Base-by-base conservation (phyloP, 75 land plant genomes). In the Selaginella moellendorffii region DNA sequence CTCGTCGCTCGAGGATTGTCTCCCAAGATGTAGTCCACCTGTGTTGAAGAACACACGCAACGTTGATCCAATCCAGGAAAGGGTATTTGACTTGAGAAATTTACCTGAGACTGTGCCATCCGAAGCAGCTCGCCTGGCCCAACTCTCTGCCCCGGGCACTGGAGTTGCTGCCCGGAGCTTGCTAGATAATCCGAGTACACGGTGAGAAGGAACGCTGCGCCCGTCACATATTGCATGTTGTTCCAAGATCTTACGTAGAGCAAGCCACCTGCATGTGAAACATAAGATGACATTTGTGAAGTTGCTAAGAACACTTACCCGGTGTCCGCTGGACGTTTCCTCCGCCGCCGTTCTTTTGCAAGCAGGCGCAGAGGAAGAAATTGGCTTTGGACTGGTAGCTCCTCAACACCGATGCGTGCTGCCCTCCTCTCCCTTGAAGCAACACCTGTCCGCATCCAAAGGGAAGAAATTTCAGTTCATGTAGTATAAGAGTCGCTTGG, bases 1-100 rank as follows among this genome's bases (percentile, higher is more conserved):
- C 98, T 93, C 5, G 82, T 85, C 0, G 78, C 90, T 67, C 90
- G 75, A 63, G 97, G 90, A 59, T 93, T 93, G 73, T 86, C 82
- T 2, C 98, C 98, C 8, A 93, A 75, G 42, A 93, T 81, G 77
- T 93, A 93, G 36, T 93, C 96, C 64, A 93, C 83, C 90, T 89
- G 58, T 2, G n/a, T 8, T n/a, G n/a, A n/a, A n/a, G n/a, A n/a
- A n/a, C n/a, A n/a, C n/a, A n/a, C n/a, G n/a, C n/a, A n/a, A n/a
- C n/a, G n/a, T n/a, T n/a, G n/a, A n/a, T n/a, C n/a, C n/a, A n/a
- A n/a, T n/a, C n/a, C n/a, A n/a, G n/a, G n/a, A n/a, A n/a, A n/a
- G n/a, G n/a, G n/a, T n/a, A n/a, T n/a, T n/a, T n/a, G n/a, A n/a
- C n/a, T n/a, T n/a, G n/a, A n/a, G n/a, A n/a, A n/a, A n/a, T n/a